These are phyloP conservation scores for Saturnispora silvae DNA, from an alignment of 805 yeast genomes.

Conservation along the genomic window DNA sequence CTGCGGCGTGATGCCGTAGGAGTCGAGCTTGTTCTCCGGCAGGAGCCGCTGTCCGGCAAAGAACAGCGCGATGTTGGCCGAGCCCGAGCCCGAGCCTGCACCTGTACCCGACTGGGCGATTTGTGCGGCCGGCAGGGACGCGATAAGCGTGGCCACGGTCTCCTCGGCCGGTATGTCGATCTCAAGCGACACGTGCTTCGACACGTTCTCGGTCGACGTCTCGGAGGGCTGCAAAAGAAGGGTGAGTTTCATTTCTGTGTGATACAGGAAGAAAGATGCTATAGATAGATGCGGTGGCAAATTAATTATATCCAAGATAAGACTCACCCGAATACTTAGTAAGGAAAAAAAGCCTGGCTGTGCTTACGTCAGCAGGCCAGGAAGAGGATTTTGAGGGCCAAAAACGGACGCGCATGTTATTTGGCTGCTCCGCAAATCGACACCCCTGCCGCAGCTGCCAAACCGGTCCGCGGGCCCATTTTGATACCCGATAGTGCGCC, in stretches of 20 bases:
- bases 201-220: background rate
- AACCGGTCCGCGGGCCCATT: too few relatives aligned
- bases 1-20: conserved; percentile 22
- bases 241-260: conserved; percentile 34
- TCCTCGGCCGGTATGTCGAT: conserved; percentile 41
- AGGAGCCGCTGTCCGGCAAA: conserved; percentile 26
- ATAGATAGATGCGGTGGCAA: conserved; percentile 1
- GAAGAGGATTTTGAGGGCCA: too few relatives aligned
- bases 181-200: conserved; percentile 31
- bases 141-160: conserved; percentile 40
- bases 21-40: conserved; percentile 15
- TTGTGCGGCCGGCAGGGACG: conserved; percentile 21
- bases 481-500: too few relatives aligned
- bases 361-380: too few relatives aligned
- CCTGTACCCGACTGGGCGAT: too few relatives aligned
- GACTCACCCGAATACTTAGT: too few relatives aligned
- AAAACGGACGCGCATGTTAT: too few relatives aligned
- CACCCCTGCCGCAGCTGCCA: too few relatives aligned
- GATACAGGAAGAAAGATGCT: background rate
- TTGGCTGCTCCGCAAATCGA: too few relatives aligned
- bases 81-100: conserved; percentile 16
- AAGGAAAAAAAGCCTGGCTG: too few relatives aligned
- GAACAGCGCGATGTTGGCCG: conserved; percentile 21
- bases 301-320: background rate
- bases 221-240: conserved; percentile 6